These are phyloP conservation scores for Tylopilus sp. DNA, from an alignment of 768 basidiomycete genomes.

Conservation along the genomic window DNA sequence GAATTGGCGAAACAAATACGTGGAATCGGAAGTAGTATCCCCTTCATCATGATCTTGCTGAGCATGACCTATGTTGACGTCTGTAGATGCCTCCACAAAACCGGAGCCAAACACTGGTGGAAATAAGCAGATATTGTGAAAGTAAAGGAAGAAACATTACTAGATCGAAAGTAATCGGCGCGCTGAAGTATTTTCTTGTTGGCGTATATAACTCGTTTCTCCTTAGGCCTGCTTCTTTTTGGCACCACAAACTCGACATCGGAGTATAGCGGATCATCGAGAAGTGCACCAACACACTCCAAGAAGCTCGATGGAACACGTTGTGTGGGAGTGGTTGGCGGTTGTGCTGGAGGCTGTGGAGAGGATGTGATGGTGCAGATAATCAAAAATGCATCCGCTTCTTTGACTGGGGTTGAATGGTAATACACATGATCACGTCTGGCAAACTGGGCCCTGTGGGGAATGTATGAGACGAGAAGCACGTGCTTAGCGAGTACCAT, in stretches of 20 bases:
- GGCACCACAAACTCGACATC: constrained; percentile 82
- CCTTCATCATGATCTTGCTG: constrained; percentile 32
- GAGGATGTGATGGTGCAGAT: constrained; percentile 75
- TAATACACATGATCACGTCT: constrained; percentile 69
- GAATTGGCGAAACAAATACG: constrained; percentile 31
- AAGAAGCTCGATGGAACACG: constrained; percentile 65
- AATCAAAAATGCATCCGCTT: constrained; percentile 69
- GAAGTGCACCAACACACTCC: constrained; percentile 65
- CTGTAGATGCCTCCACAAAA: constrained; percentile 56
- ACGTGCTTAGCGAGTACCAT: constrained; percentile 15
- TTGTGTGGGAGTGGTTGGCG: constrained; percentile 43
- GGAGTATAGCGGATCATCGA: constrained; percentile 82
- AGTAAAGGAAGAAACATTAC: constrained; percentile 32
- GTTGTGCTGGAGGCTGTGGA: constrained; percentile 46
- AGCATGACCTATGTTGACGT: constrained; percentile 25
- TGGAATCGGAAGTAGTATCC: constrained; percentile 52
- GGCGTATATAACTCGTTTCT: constrained; percentile 56
- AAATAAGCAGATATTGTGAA: background rate
- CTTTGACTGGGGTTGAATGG: constrained; percentile 46
- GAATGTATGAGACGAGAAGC: constrained; percentile 1
- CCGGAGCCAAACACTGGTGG: constrained; percentile 67
- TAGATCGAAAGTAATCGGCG: constrained; percentile 76
- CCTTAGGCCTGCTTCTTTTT: constrained; percentile 35
- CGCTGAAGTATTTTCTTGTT: constrained; percentile 62
- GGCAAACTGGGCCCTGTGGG: constrained; percentile 71